Conservation (phyloP, 2,329 filamentous ascomycete species). For the Chaetoscypha palmicola region DNA sequence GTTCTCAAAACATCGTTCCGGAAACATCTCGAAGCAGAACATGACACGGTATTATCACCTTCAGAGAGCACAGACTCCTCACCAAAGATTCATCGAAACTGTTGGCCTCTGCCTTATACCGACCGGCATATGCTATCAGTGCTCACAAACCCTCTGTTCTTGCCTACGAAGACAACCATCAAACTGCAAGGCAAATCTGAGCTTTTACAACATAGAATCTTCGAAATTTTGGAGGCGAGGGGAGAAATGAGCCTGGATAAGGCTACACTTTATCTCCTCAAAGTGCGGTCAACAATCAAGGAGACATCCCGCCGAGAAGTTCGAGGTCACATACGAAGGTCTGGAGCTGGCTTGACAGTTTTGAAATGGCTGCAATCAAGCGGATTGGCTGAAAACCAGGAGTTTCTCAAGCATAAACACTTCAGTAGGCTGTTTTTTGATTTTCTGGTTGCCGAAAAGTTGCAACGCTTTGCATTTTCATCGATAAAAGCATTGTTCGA, state of each 20-base stretch:
- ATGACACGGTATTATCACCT: slow-evolving; percentile 28
- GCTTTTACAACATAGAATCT: slow-evolving; percentile 27
- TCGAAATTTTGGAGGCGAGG: slow-evolving; percentile 26
- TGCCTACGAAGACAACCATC: too few species aligned
- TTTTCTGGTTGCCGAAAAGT: slow-evolving; percentile 28
- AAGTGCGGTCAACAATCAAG: slow-evolving; percentile 17
- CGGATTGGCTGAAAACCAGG: slow-evolving; percentile 18
- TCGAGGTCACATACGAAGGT: slow-evolving; percentile 23
- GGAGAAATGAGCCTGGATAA: slow-evolving; percentile 27
- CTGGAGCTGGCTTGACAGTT: slow-evolving; percentile 28
- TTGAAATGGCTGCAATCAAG: slow-evolving; percentile 29
- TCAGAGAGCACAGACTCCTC: background rate
- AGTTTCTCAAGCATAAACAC: slow-evolving; percentile 20
- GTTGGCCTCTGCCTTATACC: slow-evolving; percentile 25
- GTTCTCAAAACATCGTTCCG: slow-evolving; percentile 58
- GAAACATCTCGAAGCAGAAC: slow-evolving; percentile 52
- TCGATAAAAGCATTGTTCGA: background rate
- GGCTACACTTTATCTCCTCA: slow-evolving; percentile 22
- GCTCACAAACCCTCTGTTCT: slow-evolving; percentile 44
- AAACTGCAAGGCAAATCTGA: background rate
- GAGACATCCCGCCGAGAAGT: slow-evolving; percentile 14
- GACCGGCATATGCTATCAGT: slow-evolving; percentile 43
- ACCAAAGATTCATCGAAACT: background rate
- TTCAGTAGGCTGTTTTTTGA: slow-evolving; percentile 24
- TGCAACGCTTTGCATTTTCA: slow-evolving; percentile 17